Conservation (phyloP, 1,139 yeast species). For the Keqinozyma sinolaborantium region DNA sequence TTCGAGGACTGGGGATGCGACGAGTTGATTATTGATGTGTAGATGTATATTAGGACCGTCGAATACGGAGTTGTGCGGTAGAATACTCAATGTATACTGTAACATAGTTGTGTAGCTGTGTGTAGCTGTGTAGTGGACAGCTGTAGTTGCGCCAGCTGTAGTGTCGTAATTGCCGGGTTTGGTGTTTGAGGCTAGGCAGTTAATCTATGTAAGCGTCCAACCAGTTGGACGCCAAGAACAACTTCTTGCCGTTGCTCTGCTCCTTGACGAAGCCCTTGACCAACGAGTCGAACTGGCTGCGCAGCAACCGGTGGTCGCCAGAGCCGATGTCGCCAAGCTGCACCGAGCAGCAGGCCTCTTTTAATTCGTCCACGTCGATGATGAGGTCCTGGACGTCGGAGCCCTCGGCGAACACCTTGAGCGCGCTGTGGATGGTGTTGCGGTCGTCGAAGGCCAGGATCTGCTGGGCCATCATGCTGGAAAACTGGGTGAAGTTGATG, state of each 20-base stretch:
- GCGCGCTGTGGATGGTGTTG: slow-evolving; percentile 59
- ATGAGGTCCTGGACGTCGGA: slow-evolving; percentile 22
- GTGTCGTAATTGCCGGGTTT: not conserved
- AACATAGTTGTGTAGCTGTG: not conserved
- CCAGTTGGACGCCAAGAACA: slow-evolving; percentile 59
- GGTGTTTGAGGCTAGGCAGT: too few species aligned
- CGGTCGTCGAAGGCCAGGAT: slow-evolving; percentile 57
- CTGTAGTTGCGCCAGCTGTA: not conserved
- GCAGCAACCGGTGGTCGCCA: slow-evolving; percentile 50
- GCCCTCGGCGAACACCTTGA: slow-evolving; percentile 51
- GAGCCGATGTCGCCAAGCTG: slow-evolving; percentile 42
- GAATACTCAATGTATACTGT: slow-evolving; percentile 1
- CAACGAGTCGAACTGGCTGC: slow-evolving; percentile 48
- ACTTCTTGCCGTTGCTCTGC: slow-evolving; percentile 53
- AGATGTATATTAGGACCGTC: slow-evolving; percentile 8
- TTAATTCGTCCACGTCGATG: slow-evolving; percentile 50
- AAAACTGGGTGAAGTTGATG: slow-evolving; percentile 68
- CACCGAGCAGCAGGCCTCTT: slow-evolving; percentile 46
- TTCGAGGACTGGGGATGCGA: slow-evolving; percentile 99
- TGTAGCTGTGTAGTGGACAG: not conserved
- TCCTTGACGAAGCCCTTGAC: slow-evolving; percentile 55
- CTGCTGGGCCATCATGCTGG: slow-evolving; percentile 63
- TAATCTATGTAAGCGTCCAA: slow-evolving; percentile 50
- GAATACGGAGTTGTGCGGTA: too few species aligned
- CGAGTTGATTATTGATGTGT: slow-evolving; percentile 88